Evolutionary conservation across 148 eudicot genomes (phyloP).

Genomic region (Fallopia convolvulus): DNA sequence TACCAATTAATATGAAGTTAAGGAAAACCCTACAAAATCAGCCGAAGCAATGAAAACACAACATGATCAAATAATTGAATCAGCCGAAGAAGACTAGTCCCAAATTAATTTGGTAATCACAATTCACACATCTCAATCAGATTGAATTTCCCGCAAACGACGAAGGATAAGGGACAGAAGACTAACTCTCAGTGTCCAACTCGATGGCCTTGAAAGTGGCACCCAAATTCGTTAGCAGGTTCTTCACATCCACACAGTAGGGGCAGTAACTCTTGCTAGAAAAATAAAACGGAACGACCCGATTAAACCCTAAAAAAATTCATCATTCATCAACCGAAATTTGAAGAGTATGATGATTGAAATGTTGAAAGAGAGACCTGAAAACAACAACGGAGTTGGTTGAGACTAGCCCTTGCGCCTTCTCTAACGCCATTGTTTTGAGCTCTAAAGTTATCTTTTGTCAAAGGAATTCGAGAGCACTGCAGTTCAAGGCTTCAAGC

Average conservation of each 20-base stretch:
- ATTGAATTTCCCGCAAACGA: background rate
- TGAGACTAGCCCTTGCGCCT: conserved; percentile 56
- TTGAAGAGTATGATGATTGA: background rate
- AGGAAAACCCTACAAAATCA: background rate
- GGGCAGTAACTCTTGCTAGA: conserved; percentile 63
- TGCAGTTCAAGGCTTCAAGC: background rate
- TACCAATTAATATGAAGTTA: background rate
- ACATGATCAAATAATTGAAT: background rate
- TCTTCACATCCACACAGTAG: conserved; percentile 35
- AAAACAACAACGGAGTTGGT: conserved; percentile 65
- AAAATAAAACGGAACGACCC: background rate
- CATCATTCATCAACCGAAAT: conserved; percentile 1
- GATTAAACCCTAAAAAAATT: background rate
- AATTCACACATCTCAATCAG: background rate
- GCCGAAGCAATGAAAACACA: background rate
- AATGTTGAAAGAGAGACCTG: conserved; percentile 32
- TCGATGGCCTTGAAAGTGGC: conserved; percentile 43
- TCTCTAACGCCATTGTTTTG: conserved; percentile 44
- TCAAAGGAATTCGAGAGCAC: background rate
- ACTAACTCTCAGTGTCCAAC: conserved; percentile 40
- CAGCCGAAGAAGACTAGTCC: background rate
- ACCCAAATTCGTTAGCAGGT: conserved; percentile 29
- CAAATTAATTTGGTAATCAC: background rate
- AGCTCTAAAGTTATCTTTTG: background rate
- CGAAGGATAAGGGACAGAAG: background rate